Conservation (phyloP, 176 grass and related monocot species). For the Dactylis glomerata region DNA sequence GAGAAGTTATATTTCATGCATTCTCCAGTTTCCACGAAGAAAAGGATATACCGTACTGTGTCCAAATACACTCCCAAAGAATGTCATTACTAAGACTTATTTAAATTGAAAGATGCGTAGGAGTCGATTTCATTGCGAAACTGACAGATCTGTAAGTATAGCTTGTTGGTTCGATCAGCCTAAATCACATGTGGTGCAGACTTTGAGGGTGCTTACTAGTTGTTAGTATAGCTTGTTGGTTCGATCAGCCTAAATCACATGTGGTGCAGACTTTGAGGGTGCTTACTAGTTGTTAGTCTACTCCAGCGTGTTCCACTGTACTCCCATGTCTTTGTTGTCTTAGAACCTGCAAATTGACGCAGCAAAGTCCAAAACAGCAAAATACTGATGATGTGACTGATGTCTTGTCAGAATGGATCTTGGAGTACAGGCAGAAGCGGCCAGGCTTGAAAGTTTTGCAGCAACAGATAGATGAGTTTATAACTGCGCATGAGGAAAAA, state of each 20-base stretch:
- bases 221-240: not conserved
- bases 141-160: not conserved
- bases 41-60: not conserved
- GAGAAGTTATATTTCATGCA: not conserved
- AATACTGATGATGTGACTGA: slow-evolving; percentile 6
- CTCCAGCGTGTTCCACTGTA: not conserved
- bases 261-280: not conserved
- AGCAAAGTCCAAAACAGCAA: not conserved
- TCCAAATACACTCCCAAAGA: not conserved
- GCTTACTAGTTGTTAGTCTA: slow-evolving; percentile 12
- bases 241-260: not conserved
- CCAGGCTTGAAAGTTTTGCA: slow-evolving; percentile 70
- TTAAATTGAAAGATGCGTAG: not conserved
- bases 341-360: slow-evolving; percentile 11
- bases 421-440: slow-evolving; percentile 69
- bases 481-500: slow-evolving; percentile 72
- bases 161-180: not conserved
- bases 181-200: not conserved
- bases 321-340: not conserved
- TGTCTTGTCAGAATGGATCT: slow-evolving; percentile 75
- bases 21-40: not conserved
- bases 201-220: not conserved
- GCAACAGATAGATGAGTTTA: slow-evolving; percentile 90
- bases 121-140: not conserved
- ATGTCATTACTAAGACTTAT: not conserved